Base-by-base conservation (phyloP, 352 stramenopile species). In the Phytophthora vignae region DNA sequence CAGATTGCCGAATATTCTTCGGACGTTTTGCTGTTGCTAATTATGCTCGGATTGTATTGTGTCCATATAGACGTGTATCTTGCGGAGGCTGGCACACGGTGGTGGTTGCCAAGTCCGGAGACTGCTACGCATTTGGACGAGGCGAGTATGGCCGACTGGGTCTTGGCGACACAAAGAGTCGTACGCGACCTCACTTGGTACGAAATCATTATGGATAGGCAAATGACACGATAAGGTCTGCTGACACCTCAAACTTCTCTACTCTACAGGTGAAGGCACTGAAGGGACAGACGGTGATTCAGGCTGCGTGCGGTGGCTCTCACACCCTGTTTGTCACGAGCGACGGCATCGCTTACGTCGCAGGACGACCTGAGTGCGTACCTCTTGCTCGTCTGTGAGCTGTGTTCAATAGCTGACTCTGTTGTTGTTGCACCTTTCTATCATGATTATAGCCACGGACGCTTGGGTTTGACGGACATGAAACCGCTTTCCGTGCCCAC, bases 251-350 rank as follows among this genome's bases (percentile, higher is more conserved):
- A 7, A 38, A 64, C 12, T 64, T 22, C 56, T 48, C 29, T 56
- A 17, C 27, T 55, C 31, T 6, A 27, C n/a, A 90, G 81, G 81
- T 92, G 15, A 80, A 93, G 52, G 84, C 87, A 12, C 31, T 95
- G 25, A 79, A 89, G 69, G 81, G 67, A 17, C 79, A 93, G 62
- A 71, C 56, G 1, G 76, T 95, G 29, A 87, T 94, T 50, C 86
- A 95, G 55, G 88, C 85, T 33, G 85, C 88, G 11, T 93, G 85
- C n/a, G 88, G 88, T 55, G 83, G 83, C 11, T 90, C 83, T 64
- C 92, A 98, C 84, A 97, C 91, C 42, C 74, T 97, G 42, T 96
- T 97, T 49, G 79, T 98, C 36, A 96, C 90, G 21, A 85, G 82
- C 48, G 87, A 98, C 27, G 93, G 93, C 31, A 71, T 92, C 49